phyloP scores from a whole-genome alignment of 208 protist genomes.

The Leishmania arabica region DNA sequence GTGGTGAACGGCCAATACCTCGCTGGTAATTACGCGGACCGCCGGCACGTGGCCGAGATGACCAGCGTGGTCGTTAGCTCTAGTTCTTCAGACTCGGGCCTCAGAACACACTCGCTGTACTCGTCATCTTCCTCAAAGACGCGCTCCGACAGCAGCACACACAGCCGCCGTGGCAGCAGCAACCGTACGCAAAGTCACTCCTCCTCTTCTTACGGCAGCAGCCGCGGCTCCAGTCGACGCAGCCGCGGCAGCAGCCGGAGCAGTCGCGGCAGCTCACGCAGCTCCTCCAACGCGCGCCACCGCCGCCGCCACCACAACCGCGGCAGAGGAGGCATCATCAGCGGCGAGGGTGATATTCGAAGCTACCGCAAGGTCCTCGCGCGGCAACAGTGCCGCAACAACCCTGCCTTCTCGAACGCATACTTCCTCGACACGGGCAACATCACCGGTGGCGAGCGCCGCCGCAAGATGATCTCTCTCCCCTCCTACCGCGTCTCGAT shows the following conservation, averaged over 20 bases:
- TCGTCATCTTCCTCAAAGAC: constrained; percentile 21
- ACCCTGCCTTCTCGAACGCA: constrained; percentile 72
- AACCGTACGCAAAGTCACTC: constrained; percentile 17
- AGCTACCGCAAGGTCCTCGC: constrained; percentile 74
- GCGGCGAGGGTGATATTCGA: constrained; percentile 50
- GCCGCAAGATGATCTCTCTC: constrained; percentile 78
- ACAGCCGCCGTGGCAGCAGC: constrained; percentile 28
- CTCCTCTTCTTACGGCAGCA: constrained; percentile 7
- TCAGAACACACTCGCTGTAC: constrained; percentile 5
- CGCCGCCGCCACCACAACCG: constrained; percentile 27
- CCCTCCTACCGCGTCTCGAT: constrained; percentile 79
- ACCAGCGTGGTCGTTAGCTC: constrained; percentile 32
- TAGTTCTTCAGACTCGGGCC: constrained; percentile 6
- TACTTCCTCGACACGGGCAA: constrained; percentile 83
- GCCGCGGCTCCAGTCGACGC: constrained; percentile 5
- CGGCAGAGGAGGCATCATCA: constrained; percentile 34
- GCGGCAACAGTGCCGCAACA: constrained; percentile 47
- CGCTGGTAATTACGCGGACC: constrained; percentile 53
- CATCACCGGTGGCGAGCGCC: constrained; percentile 86
- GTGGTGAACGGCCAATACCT: constrained; percentile 61
- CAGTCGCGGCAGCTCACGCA: constrained; percentile 23
- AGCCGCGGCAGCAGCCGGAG: constrained; percentile 18
- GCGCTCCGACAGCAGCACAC: constrained; percentile 9
- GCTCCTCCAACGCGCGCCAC: constrained; percentile 18
- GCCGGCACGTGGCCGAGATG: constrained; percentile 29